Percentiles rank a stretch among this genome's conserved stretches.
These are phyloP conservation scores for Colletotrichum spaethianum DNA, from an alignment of 2,329 filamentous ascomycete genomes.

Conservation along the genomic window DNA sequence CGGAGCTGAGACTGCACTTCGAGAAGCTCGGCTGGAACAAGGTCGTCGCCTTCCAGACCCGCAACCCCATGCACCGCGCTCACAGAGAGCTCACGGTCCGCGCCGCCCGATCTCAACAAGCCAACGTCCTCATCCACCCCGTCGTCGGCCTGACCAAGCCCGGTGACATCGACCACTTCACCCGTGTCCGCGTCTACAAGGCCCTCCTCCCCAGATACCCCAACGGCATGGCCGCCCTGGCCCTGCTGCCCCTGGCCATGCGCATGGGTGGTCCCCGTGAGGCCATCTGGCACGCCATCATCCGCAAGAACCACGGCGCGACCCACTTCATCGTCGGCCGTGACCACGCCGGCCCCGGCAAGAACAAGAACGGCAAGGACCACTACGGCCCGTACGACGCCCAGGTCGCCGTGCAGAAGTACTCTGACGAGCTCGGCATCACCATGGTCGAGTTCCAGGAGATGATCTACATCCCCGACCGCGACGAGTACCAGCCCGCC, in stretches of 20 bases:
- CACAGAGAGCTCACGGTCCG: slow-evolving; percentile 98
- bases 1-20: slow-evolving; percentile 95
- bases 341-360: slow-evolving; percentile 97
- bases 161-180: slow-evolving; percentile 99
- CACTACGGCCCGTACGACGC: slow-evolving; percentile 99
- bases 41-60: slow-evolving; percentile 98
- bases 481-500: slow-evolving; percentile 94
- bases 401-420: slow-evolving; percentile 95
- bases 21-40: slow-evolving; percentile 99
- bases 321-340: slow-evolving; percentile 99
- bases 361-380: slow-evolving; percentile 97
- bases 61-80: slow-evolving; percentile 99
- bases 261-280: slow-evolving; percentile 98
- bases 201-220: slow-evolving; percentile 96
- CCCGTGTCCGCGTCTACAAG: slow-evolving; percentile 98
- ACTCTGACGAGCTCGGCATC: slow-evolving; percentile 96
- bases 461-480: slow-evolving; percentile 98
- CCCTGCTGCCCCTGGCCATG: slow-evolving; percentile 96
- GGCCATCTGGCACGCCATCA: slow-evolving; percentile 99
- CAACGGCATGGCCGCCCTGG: slow-evolving; percentile 98
- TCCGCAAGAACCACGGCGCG: slow-evolving; percentile 99
- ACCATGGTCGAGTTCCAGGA: slow-evolving; percentile 99
- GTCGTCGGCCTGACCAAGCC: slow-evolving; percentile 99
- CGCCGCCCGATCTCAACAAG: slow-evolving; percentile 93
- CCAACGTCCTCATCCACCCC: slow-evolving; percentile 98